Evolutionary conservation across 148 eudicot species (phyloP).

Genomic region (Nyssa sinensis): DNA sequence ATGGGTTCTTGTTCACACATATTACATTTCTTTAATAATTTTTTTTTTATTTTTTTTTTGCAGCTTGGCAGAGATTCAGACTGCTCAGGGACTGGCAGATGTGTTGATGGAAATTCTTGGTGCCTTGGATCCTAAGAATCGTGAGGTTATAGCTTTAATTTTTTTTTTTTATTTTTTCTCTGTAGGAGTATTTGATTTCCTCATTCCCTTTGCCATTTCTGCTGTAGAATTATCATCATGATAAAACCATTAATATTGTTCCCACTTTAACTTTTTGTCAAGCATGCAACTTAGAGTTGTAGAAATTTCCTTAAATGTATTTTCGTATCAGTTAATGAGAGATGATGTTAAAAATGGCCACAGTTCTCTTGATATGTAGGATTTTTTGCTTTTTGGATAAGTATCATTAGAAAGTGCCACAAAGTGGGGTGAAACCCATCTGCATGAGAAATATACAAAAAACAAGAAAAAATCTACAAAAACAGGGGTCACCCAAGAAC

Average conservation of each 20-base stretch:
- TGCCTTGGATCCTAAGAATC: constrained; percentile 60
- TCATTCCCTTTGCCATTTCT: background rate
- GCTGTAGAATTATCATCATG: background rate
- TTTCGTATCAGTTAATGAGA: too few species aligned
- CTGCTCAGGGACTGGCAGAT: constrained; percentile 70
- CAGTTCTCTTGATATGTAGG: too few species aligned
- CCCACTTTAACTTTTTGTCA: too few species aligned
- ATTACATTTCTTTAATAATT: background rate
- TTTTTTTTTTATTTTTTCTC: background rate
- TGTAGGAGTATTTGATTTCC: background rate
- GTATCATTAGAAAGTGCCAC: too few species aligned
- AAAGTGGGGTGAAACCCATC: too few species aligned
- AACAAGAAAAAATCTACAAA: too few species aligned
- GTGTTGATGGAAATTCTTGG: constrained; percentile 66
- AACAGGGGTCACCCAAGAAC: too few species aligned
- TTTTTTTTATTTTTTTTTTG: background rate
- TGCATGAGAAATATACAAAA: too few species aligned
- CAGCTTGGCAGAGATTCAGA: constrained; percentile 47
- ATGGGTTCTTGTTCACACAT: background rate
- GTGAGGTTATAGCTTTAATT: constrained; percentile 34
- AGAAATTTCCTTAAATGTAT: too few species aligned
- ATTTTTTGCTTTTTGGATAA: too few species aligned
- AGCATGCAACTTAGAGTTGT: too few species aligned
- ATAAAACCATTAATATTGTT: background rate
- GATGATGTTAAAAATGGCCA: too few species aligned